Evolutionary conservation across 345 rosid genomes (phyloP).

Genomic region (Eucalyptus rudis): DNA sequence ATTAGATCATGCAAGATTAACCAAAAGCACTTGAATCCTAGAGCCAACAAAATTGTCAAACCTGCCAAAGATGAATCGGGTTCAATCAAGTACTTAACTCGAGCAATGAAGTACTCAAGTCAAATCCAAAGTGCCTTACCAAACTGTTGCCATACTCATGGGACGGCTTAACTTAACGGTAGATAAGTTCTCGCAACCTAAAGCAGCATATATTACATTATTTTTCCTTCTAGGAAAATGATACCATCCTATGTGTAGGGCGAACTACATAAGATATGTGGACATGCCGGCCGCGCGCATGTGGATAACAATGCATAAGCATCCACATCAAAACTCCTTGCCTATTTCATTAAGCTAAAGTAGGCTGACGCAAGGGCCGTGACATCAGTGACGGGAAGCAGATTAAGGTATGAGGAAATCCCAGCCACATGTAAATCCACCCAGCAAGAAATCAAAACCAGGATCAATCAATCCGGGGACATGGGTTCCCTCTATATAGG

Average conservation of each 20-base stretch:
- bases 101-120: not conserved
- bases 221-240: not conserved
- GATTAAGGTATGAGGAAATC: not conserved
- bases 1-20: not conserved
- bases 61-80: not conserved
- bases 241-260: not conserved
- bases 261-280: not conserved
- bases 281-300: not conserved
- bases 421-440: not conserved
- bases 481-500: not conserved
- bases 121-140: not conserved
- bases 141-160: not conserved
- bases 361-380: not conserved
- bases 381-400: not conserved
- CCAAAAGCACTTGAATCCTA: not conserved
- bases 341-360: not conserved
- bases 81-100: not conserved
- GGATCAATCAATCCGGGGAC: not conserved
- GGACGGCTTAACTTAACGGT: not conserved
- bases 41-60: not conserved
- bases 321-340: not conserved
- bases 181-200: not conserved
- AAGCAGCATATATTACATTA: not conserved
- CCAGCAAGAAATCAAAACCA: not conserved
- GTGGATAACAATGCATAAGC: not conserved